Evolutionary conservation across 495 filamentous ascomycete genomes (phyloP).

Genomic region (Lasiosphaeria miniovina): DNA sequence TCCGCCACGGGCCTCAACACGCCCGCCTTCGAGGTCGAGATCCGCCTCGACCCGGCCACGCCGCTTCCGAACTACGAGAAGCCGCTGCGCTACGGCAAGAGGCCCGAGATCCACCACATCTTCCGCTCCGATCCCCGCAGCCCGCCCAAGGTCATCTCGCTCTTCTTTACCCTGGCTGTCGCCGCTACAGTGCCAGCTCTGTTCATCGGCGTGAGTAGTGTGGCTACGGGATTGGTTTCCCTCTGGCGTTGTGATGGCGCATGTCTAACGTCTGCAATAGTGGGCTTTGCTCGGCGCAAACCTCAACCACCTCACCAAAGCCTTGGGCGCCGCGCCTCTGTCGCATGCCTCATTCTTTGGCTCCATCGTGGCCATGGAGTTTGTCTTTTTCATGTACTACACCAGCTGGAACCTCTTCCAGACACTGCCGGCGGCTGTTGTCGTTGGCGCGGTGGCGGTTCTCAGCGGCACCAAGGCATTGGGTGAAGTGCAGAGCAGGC

Average conservation of each 20-base stretch:
- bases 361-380: slow-evolving; percentile 82
- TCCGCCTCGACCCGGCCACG: slow-evolving; percentile 54
- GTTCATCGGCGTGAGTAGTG: slow-evolving; percentile 60
- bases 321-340: slow-evolving; percentile 68
- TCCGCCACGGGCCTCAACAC: slow-evolving; percentile 62
- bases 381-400: slow-evolving; percentile 93
- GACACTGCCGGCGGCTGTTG: slow-evolving; percentile 67
- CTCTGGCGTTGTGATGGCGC: neutral
- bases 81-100: slow-evolving; percentile 75
- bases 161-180: slow-evolving; percentile 72
- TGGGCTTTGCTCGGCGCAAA: slow-evolving; percentile 86
- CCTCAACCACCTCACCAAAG: slow-evolving; percentile 70
- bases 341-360: slow-evolving; percentile 79
- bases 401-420: slow-evolving; percentile 91
- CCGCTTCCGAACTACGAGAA: slow-evolving; percentile 60
- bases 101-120: slow-evolving; percentile 83
- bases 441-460: slow-evolving; percentile 68
- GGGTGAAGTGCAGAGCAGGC: slow-evolving; percentile 84
- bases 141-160: slow-evolving; percentile 76
- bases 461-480: slow-evolving; percentile 89
- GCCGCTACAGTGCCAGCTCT: slow-evolving; percentile 68
- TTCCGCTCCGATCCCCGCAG: slow-evolving; percentile 77
- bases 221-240: neutral
- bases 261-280: slow-evolving; percentile 35
- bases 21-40: slow-evolving; percentile 62